phyloP scores from a whole-genome alignment of 2,329 filamentous ascomycete genomes.

The Thielaviopsis populi region DNA sequence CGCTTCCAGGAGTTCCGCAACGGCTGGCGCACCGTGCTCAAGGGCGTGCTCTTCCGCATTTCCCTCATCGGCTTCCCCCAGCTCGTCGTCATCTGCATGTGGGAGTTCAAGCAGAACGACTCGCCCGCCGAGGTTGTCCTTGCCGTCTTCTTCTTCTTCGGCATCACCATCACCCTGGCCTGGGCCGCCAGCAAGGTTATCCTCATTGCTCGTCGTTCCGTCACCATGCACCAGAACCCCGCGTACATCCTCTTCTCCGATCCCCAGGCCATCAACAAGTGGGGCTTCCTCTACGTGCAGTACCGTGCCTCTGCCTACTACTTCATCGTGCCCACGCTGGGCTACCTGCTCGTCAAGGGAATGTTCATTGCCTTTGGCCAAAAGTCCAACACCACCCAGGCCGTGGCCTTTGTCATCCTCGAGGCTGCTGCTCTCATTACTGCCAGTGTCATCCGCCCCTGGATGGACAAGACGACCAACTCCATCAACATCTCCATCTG shows the following conservation, averaged over 20 bases:
- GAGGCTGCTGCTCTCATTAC: constrained; percentile 65
- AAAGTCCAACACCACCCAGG: constrained; percentile 53
- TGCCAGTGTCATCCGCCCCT: constrained; percentile 69
- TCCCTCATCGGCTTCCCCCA: constrained; percentile 84
- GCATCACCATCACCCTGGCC: constrained; percentile 58
- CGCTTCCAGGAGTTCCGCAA: constrained; percentile 90
- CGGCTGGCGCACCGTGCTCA: constrained; percentile 81
- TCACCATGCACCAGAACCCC: constrained; percentile 85
- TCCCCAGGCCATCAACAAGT: constrained; percentile 86
- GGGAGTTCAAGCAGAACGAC: constrained; percentile 80
- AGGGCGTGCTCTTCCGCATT: constrained; percentile 84
- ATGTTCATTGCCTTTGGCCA: constrained; percentile 80
- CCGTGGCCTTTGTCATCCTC: constrained; percentile 67
- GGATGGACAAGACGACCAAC: constrained; percentile 99
- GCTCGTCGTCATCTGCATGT: constrained; percentile 77
- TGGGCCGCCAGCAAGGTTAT: constrained; percentile 90
- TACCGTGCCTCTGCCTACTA: constrained; percentile 94
- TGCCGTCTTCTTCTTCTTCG: constrained; percentile 76
- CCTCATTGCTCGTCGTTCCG: constrained; percentile 72
- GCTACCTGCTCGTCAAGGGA: constrained; percentile 71
- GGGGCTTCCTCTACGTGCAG: constrained; percentile 95
- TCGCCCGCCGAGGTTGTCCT: constrained; percentile 75
- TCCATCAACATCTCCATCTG: constrained; percentile 90
- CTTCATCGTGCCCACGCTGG: constrained; percentile 68
- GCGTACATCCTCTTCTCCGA: constrained; percentile 96